phyloP scores from a whole-genome alignment of 345 rosid genomes.

The Syzygium aromaticum region DNA sequence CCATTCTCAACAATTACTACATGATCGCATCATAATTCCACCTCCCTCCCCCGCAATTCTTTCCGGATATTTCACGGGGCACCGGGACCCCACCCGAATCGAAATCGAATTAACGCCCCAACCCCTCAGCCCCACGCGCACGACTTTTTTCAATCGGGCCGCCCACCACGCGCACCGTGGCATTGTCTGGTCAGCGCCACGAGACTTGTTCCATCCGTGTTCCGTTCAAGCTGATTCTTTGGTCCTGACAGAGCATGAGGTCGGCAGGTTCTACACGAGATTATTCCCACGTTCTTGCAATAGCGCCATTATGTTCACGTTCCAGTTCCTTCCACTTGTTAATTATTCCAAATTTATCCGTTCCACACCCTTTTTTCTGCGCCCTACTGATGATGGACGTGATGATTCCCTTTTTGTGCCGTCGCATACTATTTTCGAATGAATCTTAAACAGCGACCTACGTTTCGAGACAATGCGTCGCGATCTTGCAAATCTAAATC shows the following conservation, averaged over 20 bases:
- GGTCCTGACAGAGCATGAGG: neutral
- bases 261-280: neutral
- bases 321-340: neutral
- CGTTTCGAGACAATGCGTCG: accelerated
- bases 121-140: neutral
- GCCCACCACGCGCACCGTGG: neutral
- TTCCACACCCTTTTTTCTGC: neutral
- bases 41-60: neutral
- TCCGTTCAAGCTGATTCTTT: neutral
- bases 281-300: neutral
- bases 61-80: neutral
- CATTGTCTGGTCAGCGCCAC: neutral
- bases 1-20: neutral
- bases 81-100: neutral
- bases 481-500: neutral
- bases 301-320: neutral
- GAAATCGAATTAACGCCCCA: neutral
- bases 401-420: neutral
- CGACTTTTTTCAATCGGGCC: neutral
- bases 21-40: neutral
- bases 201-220: neutral
- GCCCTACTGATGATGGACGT: accelerated
- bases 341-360: neutral
- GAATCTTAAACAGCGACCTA: accelerated
- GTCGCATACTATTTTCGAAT: neutral